Percentiles rank a stretch among this genome's conserved stretches.
phyloP scores from a whole-genome alignment of 257 asterid species.

The Anisodus acutangulus region DNA sequence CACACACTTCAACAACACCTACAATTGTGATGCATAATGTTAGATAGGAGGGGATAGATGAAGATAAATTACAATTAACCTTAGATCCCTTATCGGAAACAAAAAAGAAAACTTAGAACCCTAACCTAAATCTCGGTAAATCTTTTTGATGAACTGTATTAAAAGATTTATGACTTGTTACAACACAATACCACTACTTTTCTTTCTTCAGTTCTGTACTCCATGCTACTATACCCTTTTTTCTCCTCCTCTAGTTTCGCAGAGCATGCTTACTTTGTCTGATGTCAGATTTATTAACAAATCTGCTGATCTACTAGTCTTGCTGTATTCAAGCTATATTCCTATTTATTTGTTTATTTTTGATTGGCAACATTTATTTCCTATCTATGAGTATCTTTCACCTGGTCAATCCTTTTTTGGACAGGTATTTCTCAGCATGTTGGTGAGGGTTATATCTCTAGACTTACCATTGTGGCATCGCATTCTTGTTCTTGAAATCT shows the following conservation, averaged over 20 bases:
- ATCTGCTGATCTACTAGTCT: constrained; percentile 17
- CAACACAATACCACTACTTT: not conserved
- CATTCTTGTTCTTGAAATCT: constrained; percentile 91
- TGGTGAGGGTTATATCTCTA: constrained; percentile 81
- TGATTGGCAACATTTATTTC: constrained; percentile 8
- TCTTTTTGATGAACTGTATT: constrained; percentile 9
- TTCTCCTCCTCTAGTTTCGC: not conserved
- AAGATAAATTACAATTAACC: not conserved
- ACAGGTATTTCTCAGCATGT: constrained; percentile 96
- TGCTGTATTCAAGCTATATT: not conserved
- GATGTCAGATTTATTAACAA: not conserved
- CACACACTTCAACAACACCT: too few relatives aligned
- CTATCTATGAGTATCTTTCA: constrained; percentile 12
- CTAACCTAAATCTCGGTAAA: not conserved
- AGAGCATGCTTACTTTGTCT: constrained; percentile 17
- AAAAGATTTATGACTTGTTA: not conserved
- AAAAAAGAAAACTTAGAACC: constrained; percentile 7
- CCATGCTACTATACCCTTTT: not conserved
- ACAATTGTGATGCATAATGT: constrained; percentile 14
- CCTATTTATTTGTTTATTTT: not conserved
- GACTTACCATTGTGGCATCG: constrained; percentile 99
- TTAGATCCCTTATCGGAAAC: not conserved
- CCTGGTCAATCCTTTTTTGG: constrained; percentile 30
- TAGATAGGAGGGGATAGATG: constrained; percentile 10
- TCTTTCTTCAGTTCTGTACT: not conserved